Base-by-base conservation (phyloP, 805 yeast species). In the Clavispora asparagi region DNA sequence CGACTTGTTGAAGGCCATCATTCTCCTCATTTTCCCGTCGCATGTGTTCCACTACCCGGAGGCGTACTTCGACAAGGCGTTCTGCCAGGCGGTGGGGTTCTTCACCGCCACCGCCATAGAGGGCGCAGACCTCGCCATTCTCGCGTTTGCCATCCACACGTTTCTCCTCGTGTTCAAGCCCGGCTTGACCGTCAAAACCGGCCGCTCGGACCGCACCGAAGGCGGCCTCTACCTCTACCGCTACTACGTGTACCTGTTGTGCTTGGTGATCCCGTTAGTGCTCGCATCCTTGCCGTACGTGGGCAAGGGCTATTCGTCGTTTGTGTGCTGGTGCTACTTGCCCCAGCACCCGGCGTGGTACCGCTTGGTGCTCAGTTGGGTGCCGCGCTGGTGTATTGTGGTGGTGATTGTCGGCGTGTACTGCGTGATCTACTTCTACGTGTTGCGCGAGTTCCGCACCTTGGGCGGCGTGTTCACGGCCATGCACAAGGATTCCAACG, bases 81-180 rank as follows among this genome's bases (percentile, higher is more conserved):
- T 85, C 58, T 79, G 83, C 55, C 79, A 82, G 57, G 78, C 81
- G 5, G 75, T 85, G 31, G 96, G 96, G 2, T 89, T 86, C 71
- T 82, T 87, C 63, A 85, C 95, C 1, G 87, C 91, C 3, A 73
- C 82, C 35, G 76, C 88, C 19, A 84, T 86, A 12, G 95, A 87
- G 63, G 95, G 95, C 17, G 89, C 91, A 1, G 97, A 90, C 64
- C 59, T 88, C 31, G 90, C 94, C 14, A 90, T 89, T 43, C 68
- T 88, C 29, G 76, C 84, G 31, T 85, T 90, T 65, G 96, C 97
- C 1, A 65, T 89, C 13, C 96, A 90, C 64, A 85, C 92, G 9
- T 87, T 81, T 26, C 59, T 89, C 38, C 67, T 88, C 28, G 84
- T 90, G 5, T 86, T 87, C 62, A 69, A 71, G 48, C 88, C 92